Evolutionary conservation across 345 rosid genomes (phyloP).

Genomic region (Rubroshorea leprosula): DNA sequence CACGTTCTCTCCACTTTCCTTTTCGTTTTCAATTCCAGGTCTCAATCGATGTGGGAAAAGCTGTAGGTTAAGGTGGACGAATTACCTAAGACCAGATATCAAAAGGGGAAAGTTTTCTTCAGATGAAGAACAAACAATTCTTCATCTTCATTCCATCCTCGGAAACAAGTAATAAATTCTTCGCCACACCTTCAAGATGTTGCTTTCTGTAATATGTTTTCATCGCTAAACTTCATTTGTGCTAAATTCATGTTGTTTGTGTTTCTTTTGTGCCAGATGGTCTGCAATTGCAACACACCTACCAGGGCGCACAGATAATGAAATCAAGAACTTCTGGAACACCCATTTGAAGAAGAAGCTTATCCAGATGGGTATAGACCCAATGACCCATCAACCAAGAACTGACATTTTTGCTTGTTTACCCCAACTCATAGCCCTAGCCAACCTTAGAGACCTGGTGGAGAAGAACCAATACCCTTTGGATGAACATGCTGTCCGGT

Average conservation of each 20-base stretch:
- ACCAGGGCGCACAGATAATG: slow-evolving; percentile 52
- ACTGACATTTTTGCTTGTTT: slow-evolving; percentile 49
- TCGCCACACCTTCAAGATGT: too few species aligned
- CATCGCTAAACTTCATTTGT: too few species aligned
- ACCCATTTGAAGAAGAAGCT: slow-evolving; percentile 57
- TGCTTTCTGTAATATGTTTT: too few species aligned
- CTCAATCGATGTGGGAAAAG: slow-evolving; percentile 68
- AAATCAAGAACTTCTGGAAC: slow-evolving; percentile 58
- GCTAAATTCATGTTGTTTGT: neutral
- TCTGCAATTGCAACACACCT: slow-evolving; percentile 54
- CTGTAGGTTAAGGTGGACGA: slow-evolving; percentile 68
- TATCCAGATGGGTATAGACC: slow-evolving; percentile 66
- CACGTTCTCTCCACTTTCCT: neutral
- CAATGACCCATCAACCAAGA: slow-evolving; percentile 68
- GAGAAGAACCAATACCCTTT: slow-evolving; percentile 22
- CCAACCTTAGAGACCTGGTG: slow-evolving; percentile 41
- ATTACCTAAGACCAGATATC: slow-evolving; percentile 63
- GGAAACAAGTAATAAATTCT: slow-evolving; percentile 53
- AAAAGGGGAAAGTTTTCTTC: slow-evolving; percentile 63
- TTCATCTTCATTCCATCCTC: slow-evolving; percentile 57
- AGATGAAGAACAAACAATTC: slow-evolving; percentile 61
- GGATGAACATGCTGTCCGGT: slow-evolving; percentile 40
- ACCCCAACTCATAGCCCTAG: slow-evolving; percentile 56
- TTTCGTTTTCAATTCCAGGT: slow-evolving; percentile 27
- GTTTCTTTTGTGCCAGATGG: slow-evolving; percentile 30